Evolutionary conservation across 768 basidiomycete species (phyloP).

Genomic region (Porphyrellus cyaneotinctus): DNA sequence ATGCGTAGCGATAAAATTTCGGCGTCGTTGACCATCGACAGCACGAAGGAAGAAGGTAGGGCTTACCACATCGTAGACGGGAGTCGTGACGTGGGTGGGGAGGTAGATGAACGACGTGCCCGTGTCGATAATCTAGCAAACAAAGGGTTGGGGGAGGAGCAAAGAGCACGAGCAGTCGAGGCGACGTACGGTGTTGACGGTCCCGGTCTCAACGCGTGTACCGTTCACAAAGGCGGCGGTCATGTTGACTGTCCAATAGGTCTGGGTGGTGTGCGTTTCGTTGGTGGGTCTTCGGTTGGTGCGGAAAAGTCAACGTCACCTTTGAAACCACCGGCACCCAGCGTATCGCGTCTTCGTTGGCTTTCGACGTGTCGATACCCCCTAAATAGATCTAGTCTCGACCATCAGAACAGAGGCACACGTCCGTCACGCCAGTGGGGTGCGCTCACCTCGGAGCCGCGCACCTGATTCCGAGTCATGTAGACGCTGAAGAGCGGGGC

Average conservation of each 20-base stretch:
- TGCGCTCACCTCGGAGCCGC: conserved; percentile 46
- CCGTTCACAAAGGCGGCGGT: conserved; percentile 39
- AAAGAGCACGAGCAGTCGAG: background rate
- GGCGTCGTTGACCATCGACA: too few species aligned
- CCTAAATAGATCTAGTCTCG: conserved; percentile 21
- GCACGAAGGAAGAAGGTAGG: too few species aligned
- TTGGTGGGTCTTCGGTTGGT: background rate
- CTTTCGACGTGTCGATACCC: conserved; percentile 35
- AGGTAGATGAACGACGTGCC: conserved; percentile 66
- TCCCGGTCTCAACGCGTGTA: conserved; percentile 5
- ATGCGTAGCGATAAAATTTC: background rate
- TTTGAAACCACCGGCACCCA: conserved; percentile 39
- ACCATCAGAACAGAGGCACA: background rate
- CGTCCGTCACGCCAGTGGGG: background rate
- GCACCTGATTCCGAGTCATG: conserved; percentile 37
- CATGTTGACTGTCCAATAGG: conserved; percentile 59
- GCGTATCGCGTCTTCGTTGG: conserved; percentile 17
- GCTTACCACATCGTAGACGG: conserved; percentile 44
- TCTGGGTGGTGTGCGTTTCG: conserved; percentile 32
- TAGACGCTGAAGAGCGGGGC: conserved; percentile 58
- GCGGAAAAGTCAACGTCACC: conserved; percentile 20
- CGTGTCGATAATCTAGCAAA: conserved; percentile 58
- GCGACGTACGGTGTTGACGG: conserved; percentile 15
- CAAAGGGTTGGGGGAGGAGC: background rate
- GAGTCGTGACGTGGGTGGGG: conserved; percentile 38